phyloP scores from a whole-genome alignment of 441 rosid species.

The Codiaeum variegatum region DNA sequence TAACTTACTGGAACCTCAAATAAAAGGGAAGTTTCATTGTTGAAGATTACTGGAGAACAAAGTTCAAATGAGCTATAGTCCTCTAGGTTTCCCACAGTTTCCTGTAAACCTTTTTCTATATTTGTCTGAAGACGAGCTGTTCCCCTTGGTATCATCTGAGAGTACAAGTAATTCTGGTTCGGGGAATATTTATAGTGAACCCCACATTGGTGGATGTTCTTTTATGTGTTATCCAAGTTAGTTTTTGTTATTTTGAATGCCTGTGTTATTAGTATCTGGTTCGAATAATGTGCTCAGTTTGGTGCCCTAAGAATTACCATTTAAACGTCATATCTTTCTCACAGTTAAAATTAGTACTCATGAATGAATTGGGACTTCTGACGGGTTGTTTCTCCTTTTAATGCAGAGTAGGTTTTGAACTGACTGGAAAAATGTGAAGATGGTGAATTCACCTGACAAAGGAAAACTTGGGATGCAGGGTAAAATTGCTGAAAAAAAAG shows the following conservation, averaged over 20 bases:
- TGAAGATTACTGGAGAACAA: background rate
- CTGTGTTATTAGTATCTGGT: background rate
- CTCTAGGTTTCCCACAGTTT: background rate
- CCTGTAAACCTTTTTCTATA: background rate
- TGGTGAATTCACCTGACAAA: slow-evolving; percentile 37
- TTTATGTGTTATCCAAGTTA: background rate
- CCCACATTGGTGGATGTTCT: background rate
- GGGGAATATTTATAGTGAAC: background rate
- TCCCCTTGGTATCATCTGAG: background rate
- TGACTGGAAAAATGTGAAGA: slow-evolving; percentile 33
- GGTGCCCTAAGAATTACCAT: background rate
- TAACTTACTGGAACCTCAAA: background rate
- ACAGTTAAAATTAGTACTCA: background rate
- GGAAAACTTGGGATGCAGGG: slow-evolving; percentile 28
- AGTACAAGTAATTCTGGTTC: background rate
- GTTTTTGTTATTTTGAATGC: too few species aligned
- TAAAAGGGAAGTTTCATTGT: background rate
- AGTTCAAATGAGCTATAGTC: background rate
- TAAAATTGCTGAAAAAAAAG: slow-evolving; percentile 31
- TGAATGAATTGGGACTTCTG: background rate
- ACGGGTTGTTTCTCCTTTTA: background rate
- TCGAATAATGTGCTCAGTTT: background rate
- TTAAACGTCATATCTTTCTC: background rate
- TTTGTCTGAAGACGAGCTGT: background rate
- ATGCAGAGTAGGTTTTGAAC: slow-evolving; percentile 42